A percentile compares a stretch with the other conserved stretches of the same genome.
phyloP scores from a whole-genome alignment of 306 rosid species.

The Fragaria vesca region DNA sequence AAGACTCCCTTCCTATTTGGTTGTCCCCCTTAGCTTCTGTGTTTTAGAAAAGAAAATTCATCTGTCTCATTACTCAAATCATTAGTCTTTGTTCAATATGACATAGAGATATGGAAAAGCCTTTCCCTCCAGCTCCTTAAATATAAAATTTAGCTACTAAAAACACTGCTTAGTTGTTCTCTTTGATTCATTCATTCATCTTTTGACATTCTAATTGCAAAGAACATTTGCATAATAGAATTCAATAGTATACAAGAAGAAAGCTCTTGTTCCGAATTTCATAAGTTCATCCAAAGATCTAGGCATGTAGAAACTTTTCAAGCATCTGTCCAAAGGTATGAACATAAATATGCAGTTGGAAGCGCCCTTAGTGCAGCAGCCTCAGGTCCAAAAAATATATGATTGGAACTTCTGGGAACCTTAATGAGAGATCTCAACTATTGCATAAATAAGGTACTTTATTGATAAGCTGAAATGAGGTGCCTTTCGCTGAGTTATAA shows the following conservation, averaged over 20 bases:
- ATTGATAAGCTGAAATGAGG: background rate
- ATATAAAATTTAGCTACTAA: background rate
- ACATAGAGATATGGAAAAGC: background rate
- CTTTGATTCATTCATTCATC: background rate
- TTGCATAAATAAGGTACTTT: background rate
- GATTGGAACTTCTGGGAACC: background rate
- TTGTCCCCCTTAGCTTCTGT: background rate
- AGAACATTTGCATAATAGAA: background rate
- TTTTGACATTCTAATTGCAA: background rate
- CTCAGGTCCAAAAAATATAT: background rate
- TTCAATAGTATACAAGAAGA: background rate
- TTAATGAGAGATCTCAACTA: background rate
- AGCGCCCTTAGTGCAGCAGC: background rate
- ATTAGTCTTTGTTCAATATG: background rate
- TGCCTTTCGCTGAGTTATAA: background rate
- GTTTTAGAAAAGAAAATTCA: background rate
- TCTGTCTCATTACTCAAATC: background rate
- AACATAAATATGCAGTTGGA: background rate
- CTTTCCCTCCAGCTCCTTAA: background rate
- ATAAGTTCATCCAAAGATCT: background rate
- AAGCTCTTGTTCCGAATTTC: background rate
- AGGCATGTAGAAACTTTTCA: background rate
- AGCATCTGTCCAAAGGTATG: background rate
- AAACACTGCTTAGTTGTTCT: background rate
- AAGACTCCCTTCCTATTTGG: background rate